Evolutionary conservation across 1,284 basidiomycete genomes (phyloP), one percentile per base, ranked within the genome.

Genomic region (Moniliophthora roreri): DNA sequence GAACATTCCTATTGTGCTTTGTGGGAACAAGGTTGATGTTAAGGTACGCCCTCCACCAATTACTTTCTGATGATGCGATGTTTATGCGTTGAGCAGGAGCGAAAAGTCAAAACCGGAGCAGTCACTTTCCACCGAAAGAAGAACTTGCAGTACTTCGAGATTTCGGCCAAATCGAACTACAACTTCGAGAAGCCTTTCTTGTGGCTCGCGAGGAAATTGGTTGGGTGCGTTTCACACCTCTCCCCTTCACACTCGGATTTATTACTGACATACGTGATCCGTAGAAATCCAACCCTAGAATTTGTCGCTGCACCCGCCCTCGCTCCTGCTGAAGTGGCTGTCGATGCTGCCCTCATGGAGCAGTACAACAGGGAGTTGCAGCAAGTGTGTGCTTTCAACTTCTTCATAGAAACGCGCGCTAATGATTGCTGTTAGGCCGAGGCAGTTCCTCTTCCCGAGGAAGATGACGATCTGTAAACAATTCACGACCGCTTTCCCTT

Each of bases 41-140:
- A 99, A 99, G 86, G 95, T 93, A 37, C 55, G 83, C 67, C 34
- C 18, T 21, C 11, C 53, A 9, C 5, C 4, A 7, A 46, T 38
- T 21, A 5, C 39, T 35, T 15, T 58, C 34, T 34, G 50, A 51
- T 49, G 46, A 24, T 41, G 10, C 48, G 37, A 26, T 18, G 35
- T 50, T 55, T 48, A 58, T 36, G 49, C 42, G 16, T 50, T 42
- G 28, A 60, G 41, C 69, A 98, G 95, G 97, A 99, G 77, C 93
- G 97, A 62, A 99, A 99, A 85, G 97, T 99, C 63, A 99, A 99
- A 85, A 99, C 96, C 37, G 93, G 91, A 53, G 88, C 91, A 52
- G 96, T 99, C 57, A 99, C 97, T 54, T 99, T 99, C 91, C 97
- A 99, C 84, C 85, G 97, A 71, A 99, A 99, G 91, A 99, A 99